Percentiles rank a stretch among this genome's conserved stretches.
These are phyloP conservation scores for Phytophthora megakarya DNA, from an alignment of 352 stramenopile species.

Conservation along the genomic window DNA sequence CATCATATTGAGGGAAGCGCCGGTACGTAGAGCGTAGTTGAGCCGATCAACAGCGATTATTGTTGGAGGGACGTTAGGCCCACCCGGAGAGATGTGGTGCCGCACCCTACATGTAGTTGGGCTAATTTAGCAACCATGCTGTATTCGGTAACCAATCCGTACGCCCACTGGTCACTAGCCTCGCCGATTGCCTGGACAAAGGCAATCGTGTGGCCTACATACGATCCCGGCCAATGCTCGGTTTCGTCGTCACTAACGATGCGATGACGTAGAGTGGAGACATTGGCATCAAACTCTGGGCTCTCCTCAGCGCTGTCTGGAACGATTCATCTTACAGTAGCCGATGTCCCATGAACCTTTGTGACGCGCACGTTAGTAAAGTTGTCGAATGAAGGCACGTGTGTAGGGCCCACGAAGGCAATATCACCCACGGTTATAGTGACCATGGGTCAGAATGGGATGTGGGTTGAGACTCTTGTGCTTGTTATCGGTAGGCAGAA, in stretches of 20 bases:
- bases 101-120: too few species aligned
- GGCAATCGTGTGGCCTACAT: not conserved
- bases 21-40: not conserved
- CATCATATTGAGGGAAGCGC: not conserved
- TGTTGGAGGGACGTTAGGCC: too few species aligned
- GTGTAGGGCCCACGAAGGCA: not conserved
- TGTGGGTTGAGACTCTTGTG: not conserved
- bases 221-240: not conserved
- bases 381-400: not conserved
- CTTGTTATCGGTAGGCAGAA: not conserved
- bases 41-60: not conserved
- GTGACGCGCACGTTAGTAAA: not conserved
- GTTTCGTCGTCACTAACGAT: too few species aligned
- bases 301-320: too few species aligned
- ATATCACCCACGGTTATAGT: not conserved
- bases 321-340: not conserved
- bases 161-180: not conserved
- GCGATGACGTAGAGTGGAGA: not conserved
- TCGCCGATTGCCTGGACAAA: not conserved
- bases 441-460: not conserved
- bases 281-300: not conserved
- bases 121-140: too few species aligned
- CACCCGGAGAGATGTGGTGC: too few species aligned
- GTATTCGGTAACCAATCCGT: not conserved
- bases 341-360: not conserved